Evolutionary conservation across 805 yeast species (phyloP).

Genomic region (Barnettozyma californica): DNA sequence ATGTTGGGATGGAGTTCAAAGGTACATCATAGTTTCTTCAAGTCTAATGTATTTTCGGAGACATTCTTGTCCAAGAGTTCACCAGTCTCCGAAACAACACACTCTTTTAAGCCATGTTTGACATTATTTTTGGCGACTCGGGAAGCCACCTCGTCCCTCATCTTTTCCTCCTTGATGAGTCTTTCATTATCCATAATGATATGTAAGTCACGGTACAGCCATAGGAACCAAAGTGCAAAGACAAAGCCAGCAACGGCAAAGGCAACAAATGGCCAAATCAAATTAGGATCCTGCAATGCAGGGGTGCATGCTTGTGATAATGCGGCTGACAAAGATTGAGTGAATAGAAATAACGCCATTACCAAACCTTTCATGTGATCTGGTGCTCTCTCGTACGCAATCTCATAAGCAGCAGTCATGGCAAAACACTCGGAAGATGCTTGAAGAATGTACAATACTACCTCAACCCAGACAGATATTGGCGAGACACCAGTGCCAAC

Average conservation of each 20-base stretch:
- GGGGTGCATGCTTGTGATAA: conserved; percentile 67
- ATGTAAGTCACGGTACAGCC: conserved; percentile 11
- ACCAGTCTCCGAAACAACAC: background rate
- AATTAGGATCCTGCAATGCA: conserved; percentile 60
- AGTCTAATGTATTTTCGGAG: too few relatives aligned
- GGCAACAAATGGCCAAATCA: conserved; percentile 62
- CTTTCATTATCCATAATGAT: conserved; percentile 9
- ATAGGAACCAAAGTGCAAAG: conserved; percentile 52
- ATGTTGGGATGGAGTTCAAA: too few relatives aligned
- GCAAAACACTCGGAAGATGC: conserved; percentile 74
- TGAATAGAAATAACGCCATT: conserved; percentile 53
- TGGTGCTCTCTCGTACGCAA: conserved; percentile 80
- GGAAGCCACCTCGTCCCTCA: background rate
- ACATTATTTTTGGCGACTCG: background rate
- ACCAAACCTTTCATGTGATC: conserved; percentile 38
- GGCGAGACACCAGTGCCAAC: conserved; percentile 21
- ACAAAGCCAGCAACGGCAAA: conserved; percentile 51
- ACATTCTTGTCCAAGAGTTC: too few relatives aligned
- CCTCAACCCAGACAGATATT: conserved; percentile 63
- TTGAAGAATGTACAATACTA: conserved; percentile 58
- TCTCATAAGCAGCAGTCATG: conserved; percentile 73
- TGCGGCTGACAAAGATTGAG: conserved; percentile 71
- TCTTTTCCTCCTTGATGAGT: background rate
- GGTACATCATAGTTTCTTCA: too few relatives aligned
- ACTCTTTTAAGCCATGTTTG: background rate